Evolutionary conservation across 2,329 filamentous ascomycete species (phyloP).

Genomic region (Aspergillus fumigatus): DNA sequence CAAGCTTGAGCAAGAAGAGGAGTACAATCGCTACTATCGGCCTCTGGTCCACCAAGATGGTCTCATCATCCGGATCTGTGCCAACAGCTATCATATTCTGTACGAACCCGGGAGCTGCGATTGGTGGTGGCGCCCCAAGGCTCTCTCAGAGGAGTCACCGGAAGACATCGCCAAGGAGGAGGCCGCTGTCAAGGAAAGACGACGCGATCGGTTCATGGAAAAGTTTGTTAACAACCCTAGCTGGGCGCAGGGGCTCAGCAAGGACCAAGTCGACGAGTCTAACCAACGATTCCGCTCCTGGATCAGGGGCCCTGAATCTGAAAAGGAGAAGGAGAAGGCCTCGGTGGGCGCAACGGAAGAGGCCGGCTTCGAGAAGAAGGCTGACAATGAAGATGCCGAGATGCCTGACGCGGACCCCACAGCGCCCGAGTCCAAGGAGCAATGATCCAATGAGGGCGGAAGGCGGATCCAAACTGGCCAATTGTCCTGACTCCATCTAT

Average conservation of each 20-base stretch:
- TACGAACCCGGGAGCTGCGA: conserved; percentile 68
- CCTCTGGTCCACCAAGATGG: conserved; percentile 61
- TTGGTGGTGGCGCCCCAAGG: conserved; percentile 57
- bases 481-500: conserved; percentile 5
- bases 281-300: conserved; percentile 47
- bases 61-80: conserved; percentile 67
- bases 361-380: conserved; percentile 9
- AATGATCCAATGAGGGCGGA: conserved; percentile 16
- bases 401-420: conserved; percentile 33
- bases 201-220: conserved; percentile 46
- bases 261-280: conserved; percentile 46
- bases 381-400: conserved; percentile 26
- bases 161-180: conserved; percentile 34
- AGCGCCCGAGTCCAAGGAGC: conserved; percentile 17
- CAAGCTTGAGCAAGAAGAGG: conserved; percentile 58
- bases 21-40: conserved; percentile 52
- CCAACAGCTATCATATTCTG: conserved; percentile 75
- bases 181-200: conserved; percentile 36
- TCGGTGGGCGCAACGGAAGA: conserved; percentile 13
- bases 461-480: conserved; percentile 11
- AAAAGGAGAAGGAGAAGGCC: not conserved
- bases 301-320: conserved; percentile 32
- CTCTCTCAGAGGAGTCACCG: conserved; percentile 23
- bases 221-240: conserved; percentile 51
- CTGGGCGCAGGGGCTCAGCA: conserved; percentile 48